Conservation (phyloP, 2,329 filamentous ascomycete species). For the Amylocarpus encephaloides region DNA sequence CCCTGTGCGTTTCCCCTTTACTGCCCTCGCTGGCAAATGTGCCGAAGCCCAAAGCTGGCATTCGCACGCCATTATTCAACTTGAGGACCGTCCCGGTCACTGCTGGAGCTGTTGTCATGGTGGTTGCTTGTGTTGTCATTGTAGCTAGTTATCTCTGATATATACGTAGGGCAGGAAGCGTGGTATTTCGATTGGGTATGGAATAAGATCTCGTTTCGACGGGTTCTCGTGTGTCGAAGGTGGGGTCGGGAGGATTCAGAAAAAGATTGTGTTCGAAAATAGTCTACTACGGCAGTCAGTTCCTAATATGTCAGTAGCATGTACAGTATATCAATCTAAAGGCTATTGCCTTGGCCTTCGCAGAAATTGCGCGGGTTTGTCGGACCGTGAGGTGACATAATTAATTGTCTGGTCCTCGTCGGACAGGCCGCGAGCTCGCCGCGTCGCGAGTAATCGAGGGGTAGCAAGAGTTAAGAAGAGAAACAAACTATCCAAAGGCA, state of each 20-base stretch:
- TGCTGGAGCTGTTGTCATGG: conserved; percentile 24
- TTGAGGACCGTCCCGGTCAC: conserved; percentile 29
- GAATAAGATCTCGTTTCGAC: neutral
- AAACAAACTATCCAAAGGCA: conserved; percentile 3
- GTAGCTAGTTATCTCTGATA: neutral
- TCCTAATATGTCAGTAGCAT: neutral
- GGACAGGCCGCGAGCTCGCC: neutral
- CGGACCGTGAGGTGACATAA: conserved; percentile 5
- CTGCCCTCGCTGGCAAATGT: conserved; percentile 29
- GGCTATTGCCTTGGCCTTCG: neutral
- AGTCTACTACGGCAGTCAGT: conserved; percentile 1
- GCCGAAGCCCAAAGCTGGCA: conserved; percentile 41
- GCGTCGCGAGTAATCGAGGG: neutral
- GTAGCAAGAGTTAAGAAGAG: conserved; percentile 8
- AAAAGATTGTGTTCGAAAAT: neutral
- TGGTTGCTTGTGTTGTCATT: neutral
- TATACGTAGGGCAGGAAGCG: neutral
- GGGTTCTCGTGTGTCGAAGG: neutral
- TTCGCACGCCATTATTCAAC: conserved; percentile 34
- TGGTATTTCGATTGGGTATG: neutral
- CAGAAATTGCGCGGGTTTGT: conserved; percentile 16
- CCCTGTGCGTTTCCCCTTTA: conserved; percentile 41
- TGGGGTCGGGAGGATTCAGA: neutral
- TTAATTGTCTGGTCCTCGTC: conserved; percentile 7
- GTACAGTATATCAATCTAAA: conserved; percentile 1